Base-by-base conservation (phyloP, 805 yeast species). In the Saturnispora serradocipensis region DNA sequence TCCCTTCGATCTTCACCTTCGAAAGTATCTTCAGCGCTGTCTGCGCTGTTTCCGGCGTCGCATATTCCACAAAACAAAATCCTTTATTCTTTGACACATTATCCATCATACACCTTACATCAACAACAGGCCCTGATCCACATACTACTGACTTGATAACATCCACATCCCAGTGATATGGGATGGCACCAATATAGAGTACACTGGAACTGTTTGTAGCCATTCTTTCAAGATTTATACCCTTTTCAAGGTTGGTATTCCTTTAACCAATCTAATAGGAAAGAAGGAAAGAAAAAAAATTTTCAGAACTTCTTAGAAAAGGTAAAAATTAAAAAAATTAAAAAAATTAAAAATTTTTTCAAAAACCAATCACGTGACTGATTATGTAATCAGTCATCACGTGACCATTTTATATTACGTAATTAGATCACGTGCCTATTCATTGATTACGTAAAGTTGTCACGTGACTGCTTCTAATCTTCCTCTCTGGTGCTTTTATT, bases 121-220 rank as follows among this genome's bases (percentile, higher is more conserved):
- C 87, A 15, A 81, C 80, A 25, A 86, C 78, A 3, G 78, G 76
- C 1, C 93, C 93, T 9, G 86, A 74, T 1, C 90, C 90, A 50
- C 86, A 81, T 24, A 84, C 82, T 10, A 85, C 77, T 28, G 81
- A 77, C 49, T 80, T 77, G 35, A 85, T 70, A 15, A 75, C 77
- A 48, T 77, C 78, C 51, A 77, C 82, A 55, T 74, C 81, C 93
- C 93, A 86, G 54, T 81, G 82, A 56, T 75, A 76, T 0, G 93
- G 93, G 27, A 85, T 68, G 58, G 76, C 77, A 15, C 87, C 88
- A 13, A 82, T 57, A 58, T 78, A 82, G 20, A 82, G 63, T 22
- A 80, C 81, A 39, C 77, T 65, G 9, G 79, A 53, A 11, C 50
- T 45, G 35, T 52, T 54, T 7, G 42, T 24, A 8, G 57, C 38